A percentile compares a stretch with the other conserved stretches of the same genome.
phyloP scores from a whole-genome alignment of 2,329 filamentous ascomycete genomes.

The Ophiocordyceps camponoti-rufipedis region DNA sequence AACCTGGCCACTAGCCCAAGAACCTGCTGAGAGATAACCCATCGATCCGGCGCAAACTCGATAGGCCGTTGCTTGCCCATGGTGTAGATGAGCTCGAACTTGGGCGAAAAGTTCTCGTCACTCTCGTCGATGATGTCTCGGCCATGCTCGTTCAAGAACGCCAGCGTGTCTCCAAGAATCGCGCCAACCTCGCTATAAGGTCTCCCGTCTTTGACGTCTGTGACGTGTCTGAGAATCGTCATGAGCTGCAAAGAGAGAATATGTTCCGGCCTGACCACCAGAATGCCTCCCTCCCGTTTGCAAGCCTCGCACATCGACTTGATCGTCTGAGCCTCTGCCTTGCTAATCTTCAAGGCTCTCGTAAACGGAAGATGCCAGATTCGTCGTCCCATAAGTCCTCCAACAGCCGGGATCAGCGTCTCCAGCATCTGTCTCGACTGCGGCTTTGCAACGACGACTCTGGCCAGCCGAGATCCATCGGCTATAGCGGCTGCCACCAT shows the following conservation, averaged over 20 bases:
- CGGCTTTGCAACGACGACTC: slow-evolving; percentile 38
- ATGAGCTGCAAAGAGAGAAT: slow-evolving; percentile 43
- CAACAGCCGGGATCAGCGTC: slow-evolving; percentile 33
- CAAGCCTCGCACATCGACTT: slow-evolving; percentile 29
- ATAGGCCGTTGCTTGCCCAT: slow-evolving; percentile 30
- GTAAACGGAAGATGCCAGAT: slow-evolving; percentile 9
- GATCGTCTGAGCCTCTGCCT: slow-evolving; percentile 9
- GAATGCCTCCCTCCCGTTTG: slow-evolving; percentile 25
- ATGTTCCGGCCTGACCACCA: slow-evolving; percentile 44
- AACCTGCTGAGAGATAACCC: slow-evolving; percentile 33
- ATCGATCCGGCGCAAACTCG: slow-evolving; percentile 33
- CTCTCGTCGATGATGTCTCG: slow-evolving; percentile 44
- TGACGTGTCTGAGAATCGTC: slow-evolving; percentile 28
- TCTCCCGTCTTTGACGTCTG: too few relatives aligned
- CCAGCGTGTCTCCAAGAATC: slow-evolving; percentile 19
- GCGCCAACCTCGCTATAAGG: too few relatives aligned
- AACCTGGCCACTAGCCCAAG: slow-evolving; percentile 21
- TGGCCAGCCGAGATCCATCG: slow-evolving; percentile 25
- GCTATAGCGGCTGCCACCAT: slow-evolving; percentile 36
- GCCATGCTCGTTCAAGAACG: slow-evolving; percentile 20
- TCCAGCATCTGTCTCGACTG: slow-evolving; percentile 34
- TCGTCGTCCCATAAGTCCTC: slow-evolving; percentile 24
- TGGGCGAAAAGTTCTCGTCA: slow-evolving; percentile 39
- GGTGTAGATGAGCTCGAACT: slow-evolving; percentile 43
- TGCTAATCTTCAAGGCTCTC: slow-evolving; percentile 12